phyloP scores from a whole-genome alignment of 2,329 filamentous ascomycete species.

The Penicillium sclerotigenum region DNA sequence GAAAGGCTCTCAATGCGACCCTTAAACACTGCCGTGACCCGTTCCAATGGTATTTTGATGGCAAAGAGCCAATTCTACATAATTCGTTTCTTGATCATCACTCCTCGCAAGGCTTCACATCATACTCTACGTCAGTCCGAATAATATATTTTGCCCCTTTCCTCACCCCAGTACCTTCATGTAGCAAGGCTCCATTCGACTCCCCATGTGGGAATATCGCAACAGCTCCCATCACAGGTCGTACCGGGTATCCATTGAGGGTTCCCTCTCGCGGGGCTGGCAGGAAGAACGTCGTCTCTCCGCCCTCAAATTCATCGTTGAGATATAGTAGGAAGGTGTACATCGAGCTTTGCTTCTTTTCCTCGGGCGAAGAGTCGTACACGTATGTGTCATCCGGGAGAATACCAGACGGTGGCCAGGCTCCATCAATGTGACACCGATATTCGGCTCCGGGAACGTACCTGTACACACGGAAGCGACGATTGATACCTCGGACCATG shows the following conservation, averaged over 20 bases:
- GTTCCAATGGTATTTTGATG: not conserved
- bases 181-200: constrained; percentile 60
- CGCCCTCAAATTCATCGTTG: constrained; percentile 69
- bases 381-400: constrained; percentile 57
- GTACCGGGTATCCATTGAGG: constrained; percentile 67
- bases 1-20: not conserved
- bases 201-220: constrained; percentile 70
- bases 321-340: constrained; percentile 69
- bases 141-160: constrained; percentile 68
- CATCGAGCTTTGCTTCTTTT: constrained; percentile 61
- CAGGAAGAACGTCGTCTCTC: constrained; percentile 69
- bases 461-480: constrained; percentile 68
- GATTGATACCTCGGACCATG: constrained; percentile 61
- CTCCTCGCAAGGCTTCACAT: constrained; percentile 44
- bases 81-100: constrained; percentile 3
- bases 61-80: not conserved
- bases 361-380: constrained; percentile 62
- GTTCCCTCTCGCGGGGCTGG: constrained; percentile 62
- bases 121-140: constrained; percentile 68
- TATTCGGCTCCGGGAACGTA: constrained; percentile 73
- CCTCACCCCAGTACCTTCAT: constrained; percentile 69
- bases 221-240: constrained; percentile 65
- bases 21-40: not conserved
- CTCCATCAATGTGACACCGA: constrained; percentile 67
- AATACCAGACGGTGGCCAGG: constrained; percentile 69